These are phyloP conservation scores for Scutellaria barbata DNA, from an alignment of 257 asterid genomes.

Conservation along the genomic window DNA sequence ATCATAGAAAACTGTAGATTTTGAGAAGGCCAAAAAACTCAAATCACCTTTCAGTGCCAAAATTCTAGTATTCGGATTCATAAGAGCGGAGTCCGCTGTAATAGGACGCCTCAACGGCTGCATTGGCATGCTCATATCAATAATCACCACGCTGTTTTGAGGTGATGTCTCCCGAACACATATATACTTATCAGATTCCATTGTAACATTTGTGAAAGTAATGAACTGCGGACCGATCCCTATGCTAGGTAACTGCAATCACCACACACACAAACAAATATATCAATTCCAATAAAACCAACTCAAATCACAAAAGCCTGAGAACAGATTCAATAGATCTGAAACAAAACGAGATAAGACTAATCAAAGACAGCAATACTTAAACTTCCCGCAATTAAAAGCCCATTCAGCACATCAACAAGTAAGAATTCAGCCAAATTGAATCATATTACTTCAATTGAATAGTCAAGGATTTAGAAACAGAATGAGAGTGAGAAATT, in stretches of 20 bases:
- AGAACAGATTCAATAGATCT: conserved; percentile 41
- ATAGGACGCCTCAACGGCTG: conserved; percentile 98
- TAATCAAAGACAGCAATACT: conserved; percentile 7
- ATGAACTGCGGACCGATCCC: conserved; percentile 97
- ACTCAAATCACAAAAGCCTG: conserved; percentile 34
- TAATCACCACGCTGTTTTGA: conserved; percentile 91
- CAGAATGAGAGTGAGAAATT: conserved; percentile 28
- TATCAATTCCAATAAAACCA: conserved; percentile 37
- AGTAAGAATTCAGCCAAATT: conserved; percentile 30
- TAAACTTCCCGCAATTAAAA: conserved; percentile 17
- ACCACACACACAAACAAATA: conserved; percentile 44
- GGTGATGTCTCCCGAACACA: conserved; percentile 99
- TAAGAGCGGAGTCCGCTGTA: conserved; percentile 98
- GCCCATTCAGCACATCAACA: conserved; percentile 28
- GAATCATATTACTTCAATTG: conserved; percentile 23
- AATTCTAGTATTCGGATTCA: conserved; percentile 93
- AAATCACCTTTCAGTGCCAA: conserved; percentile 83
- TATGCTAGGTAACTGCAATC: conserved; percentile 88
- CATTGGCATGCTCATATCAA: conserved; percentile 95
- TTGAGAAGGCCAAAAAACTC: conserved; percentile 11
- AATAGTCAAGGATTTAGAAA: conserved; percentile 29
- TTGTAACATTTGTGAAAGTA: conserved; percentile 95
- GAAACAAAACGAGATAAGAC: conserved; percentile 15
- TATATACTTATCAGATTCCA: conserved; percentile 97
- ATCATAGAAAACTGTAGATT: neutral